These are phyloP conservation scores for Phytophthora cryptogea DNA, from an alignment of 352 stramenopile genomes.

Conservation along the genomic window DNA sequence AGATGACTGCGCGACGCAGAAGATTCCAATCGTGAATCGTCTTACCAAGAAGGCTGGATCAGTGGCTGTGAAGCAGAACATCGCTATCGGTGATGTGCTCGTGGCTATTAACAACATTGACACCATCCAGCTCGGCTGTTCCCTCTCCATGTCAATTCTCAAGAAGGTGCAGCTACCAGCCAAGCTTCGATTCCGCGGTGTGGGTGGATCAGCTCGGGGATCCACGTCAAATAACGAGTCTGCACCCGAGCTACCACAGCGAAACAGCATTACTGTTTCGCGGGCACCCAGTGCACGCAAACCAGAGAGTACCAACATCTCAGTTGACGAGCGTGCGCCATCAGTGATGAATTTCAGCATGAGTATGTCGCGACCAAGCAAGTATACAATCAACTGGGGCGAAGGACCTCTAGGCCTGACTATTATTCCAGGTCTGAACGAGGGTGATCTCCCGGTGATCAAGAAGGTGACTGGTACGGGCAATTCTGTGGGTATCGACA, in stretches of 20 bases:
- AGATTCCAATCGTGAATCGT: constrained; percentile 87
- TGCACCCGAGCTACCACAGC: constrained; percentile 13
- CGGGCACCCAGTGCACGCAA: constrained; percentile 25
- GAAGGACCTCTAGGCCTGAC: constrained; percentile 82
- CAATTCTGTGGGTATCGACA: constrained; percentile 78
- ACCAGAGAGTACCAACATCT: constrained; percentile 13
- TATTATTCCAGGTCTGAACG: constrained; percentile 84
- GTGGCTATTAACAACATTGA: constrained; percentile 92
- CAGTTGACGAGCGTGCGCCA: constrained; percentile 30
- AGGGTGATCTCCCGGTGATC: constrained; percentile 82
- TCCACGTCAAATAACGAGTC: constrained; percentile 20
- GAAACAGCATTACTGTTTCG: constrained; percentile 35
- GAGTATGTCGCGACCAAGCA: constrained; percentile 64
- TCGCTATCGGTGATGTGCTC: constrained; percentile 84
- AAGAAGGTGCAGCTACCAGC: constrained; percentile 88
- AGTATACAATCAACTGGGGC: constrained; percentile 81
- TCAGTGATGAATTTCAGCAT: constrained; percentile 47
- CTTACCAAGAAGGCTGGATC: constrained; percentile 87
- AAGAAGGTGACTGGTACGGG: constrained; percentile 89
- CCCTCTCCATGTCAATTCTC: constrained; percentile 87
- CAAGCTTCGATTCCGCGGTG: constrained; percentile 83
- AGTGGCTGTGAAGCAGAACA: constrained; percentile 89
- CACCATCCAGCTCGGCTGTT: constrained; percentile 87
- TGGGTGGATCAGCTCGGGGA: constrained; percentile 59
- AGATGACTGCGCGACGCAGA: constrained; percentile 83